These are phyloP conservation scores for Uromyces viciae-fabae DNA, from an alignment of 1,284 basidiomycete genomes.

Conservation along the genomic window DNA sequence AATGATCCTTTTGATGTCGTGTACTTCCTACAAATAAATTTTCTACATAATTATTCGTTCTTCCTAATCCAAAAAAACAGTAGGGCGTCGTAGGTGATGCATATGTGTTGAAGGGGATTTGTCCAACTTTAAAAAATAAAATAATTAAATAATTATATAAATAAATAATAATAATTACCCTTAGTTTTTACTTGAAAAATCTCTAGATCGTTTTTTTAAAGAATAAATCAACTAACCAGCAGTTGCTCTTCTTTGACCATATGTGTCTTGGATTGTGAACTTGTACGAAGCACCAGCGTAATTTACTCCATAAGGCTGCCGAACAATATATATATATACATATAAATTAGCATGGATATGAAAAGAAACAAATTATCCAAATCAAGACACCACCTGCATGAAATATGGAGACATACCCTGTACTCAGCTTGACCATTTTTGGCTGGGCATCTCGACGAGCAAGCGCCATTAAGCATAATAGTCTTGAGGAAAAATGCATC, in stretches of 20 bases:
- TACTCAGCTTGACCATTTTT: slow-evolving; percentile 65
- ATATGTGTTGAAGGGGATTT: slow-evolving; percentile 87
- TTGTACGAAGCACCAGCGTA: slow-evolving; percentile 95
- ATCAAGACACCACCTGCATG: slow-evolving; percentile 44
- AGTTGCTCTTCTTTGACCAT: slow-evolving; percentile 81
- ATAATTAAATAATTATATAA: not conserved
- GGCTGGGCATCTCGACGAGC: slow-evolving; percentile 70
- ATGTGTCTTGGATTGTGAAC: slow-evolving; percentile 90
- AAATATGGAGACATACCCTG: slow-evolving; percentile 62
- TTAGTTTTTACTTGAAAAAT: not conserved
- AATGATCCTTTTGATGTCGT: slow-evolving; percentile 65
- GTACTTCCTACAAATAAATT: slow-evolving; percentile 88
- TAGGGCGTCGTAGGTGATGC: slow-evolving; percentile 85
- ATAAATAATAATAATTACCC: not conserved
- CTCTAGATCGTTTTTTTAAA: not conserved
- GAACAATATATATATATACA: slow-evolving; percentile 17
- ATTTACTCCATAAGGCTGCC: slow-evolving; percentile 82
- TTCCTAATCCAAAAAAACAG: slow-evolving; percentile 90
- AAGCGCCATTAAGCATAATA: slow-evolving; percentile 92
- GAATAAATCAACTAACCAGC: slow-evolving; percentile 62
- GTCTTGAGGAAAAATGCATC: slow-evolving; percentile 99
- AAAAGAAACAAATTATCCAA: not conserved
- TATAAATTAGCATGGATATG: not conserved
- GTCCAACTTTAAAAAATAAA: slow-evolving; percentile 65
- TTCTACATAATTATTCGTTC: slow-evolving; percentile 99